Percentiles rank a stretch among this genome's conserved stretches.
These are phyloP conservation scores for Daldinia eschscholtzii DNA, from an alignment of 2,329 filamentous ascomycete species.

Conservation along the genomic window DNA sequence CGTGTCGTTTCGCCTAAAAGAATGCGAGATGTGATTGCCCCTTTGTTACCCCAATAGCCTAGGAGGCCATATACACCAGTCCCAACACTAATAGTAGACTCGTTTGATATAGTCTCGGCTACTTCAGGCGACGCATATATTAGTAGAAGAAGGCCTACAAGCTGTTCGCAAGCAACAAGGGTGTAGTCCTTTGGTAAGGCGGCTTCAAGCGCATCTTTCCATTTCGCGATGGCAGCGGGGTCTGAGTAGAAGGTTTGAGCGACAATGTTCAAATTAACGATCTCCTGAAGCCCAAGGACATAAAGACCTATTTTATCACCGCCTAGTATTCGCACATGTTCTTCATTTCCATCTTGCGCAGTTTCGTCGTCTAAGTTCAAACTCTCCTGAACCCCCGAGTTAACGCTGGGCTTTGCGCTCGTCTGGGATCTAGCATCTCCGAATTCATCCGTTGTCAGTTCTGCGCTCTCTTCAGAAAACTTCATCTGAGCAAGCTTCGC, in stretches of 20 bases:
- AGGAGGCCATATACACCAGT: constrained; percentile 90
- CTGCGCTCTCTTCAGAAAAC: constrained; percentile 57
- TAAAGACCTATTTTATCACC: constrained; percentile 86
- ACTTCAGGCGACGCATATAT: constrained; percentile 87
- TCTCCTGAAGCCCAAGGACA: constrained; percentile 89
- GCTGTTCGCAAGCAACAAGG: constrained; percentile 83
- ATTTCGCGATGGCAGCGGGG: constrained; percentile 76
- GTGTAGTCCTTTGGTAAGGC: constrained; percentile 83
- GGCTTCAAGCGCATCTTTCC: constrained; percentile 81
- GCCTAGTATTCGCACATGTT: constrained; percentile 61
- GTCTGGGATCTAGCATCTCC: constrained; percentile 28
- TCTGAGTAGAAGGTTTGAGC: constrained; percentile 85
- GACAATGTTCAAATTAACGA: constrained; percentile 86
- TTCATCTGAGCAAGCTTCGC: constrained; percentile 70
- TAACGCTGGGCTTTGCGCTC: constrained; percentile 40
- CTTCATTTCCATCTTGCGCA: constrained; percentile 58
- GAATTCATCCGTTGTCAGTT: constrained; percentile 45
- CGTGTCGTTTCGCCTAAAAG: constrained; percentile 90
- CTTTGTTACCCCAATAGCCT: constrained; percentile 97
- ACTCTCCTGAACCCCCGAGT: constrained; percentile 49
- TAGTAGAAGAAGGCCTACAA: constrained; percentile 86
- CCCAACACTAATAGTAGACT: constrained; percentile 85
- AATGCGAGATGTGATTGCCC: constrained; percentile 83
- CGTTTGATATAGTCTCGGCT: constrained; percentile 78
- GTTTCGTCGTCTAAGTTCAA: not conserved